Evolutionary conservation across 495 filamentous ascomycete genomes (phyloP), one percentile per base, ranked within the genome.

Genomic region (Corynascus novoguineensis): DNA sequence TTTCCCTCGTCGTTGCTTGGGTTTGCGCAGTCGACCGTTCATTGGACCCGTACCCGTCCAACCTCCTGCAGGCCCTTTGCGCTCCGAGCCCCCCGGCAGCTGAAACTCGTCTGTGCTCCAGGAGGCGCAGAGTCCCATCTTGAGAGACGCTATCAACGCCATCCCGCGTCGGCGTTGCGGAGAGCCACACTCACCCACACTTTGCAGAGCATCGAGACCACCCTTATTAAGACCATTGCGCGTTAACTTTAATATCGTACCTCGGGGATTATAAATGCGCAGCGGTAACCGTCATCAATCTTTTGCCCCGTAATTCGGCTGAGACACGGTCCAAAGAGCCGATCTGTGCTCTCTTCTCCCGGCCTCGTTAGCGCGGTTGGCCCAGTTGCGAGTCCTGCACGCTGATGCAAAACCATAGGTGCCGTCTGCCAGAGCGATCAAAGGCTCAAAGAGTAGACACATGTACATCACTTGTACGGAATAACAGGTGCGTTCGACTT

Each of bases 101-200:
- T 70, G 68, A 70, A 70, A 70, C 68, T 66, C 63, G 67, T 67
- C 67, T 63, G 59, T 62, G 59, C 63, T 66, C 50, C 62, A 41
- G 40, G 40, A 44, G 40, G 40, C 40, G 40, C 34, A 45, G 49
- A 44, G 29, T 37, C 14, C 41, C 50, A 65, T 60, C 63, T 45
- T 55, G 52, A 44, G 32, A 29, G 53, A 47, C 12, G 45, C 19
- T 42, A 2, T 17, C 51, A 34, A 19, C 17, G 25, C 15, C 15
- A 40, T 21, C 25, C 50, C 44, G 32, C 48, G 27, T 29, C 9
- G n/a, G n/a, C 3, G n/a, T 41, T 41, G 37, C 15, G 15, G 37
- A 21, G 17, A 17, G 37, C 37, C 3, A 7, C n/a, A n/a, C n/a
- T n/a, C n/a, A n/a, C n/a, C n/a, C n/a, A n/a, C n/a, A n/a, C n/a